Evolutionary conservation across 2,329 filamentous ascomycete species (phyloP).

Genomic region (Phyllosticta ampelicida): DNA sequence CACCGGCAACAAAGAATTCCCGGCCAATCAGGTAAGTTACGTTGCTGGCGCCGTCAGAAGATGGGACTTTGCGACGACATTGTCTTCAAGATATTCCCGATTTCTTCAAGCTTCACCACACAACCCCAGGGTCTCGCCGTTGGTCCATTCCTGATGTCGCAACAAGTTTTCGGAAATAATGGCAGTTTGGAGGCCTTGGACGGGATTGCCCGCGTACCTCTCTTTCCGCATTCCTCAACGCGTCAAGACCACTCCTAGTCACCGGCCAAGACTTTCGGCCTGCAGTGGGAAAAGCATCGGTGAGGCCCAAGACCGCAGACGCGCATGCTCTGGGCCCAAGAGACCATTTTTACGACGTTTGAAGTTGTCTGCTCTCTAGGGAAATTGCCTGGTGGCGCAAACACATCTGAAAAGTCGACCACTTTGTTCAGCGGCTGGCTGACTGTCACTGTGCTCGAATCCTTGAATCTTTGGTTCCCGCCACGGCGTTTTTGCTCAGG

Average conservation of each 20-base stretch:
- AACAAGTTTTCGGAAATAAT: background rate
- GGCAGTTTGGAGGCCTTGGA: background rate
- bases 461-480: background rate
- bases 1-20: background rate
- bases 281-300: background rate
- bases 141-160: background rate
- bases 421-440: background rate
- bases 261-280: background rate
- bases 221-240: background rate
- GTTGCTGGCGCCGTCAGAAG: background rate
- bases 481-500: background rate
- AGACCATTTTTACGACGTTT: background rate
- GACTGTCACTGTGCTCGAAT: background rate
- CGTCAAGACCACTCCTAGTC: background rate
- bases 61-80: background rate
- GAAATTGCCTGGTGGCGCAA: background rate
- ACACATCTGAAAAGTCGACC: background rate
- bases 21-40: background rate
- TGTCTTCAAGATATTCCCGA: background rate
- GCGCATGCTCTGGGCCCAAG: background rate
- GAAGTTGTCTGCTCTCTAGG: background rate
- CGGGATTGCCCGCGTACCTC: background rate
- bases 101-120: background rate
- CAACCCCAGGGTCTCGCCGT: background rate
- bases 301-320: background rate